Conservation (phyloP, 768 basidiomycete species). For the Saitozyma sp. region DNA sequence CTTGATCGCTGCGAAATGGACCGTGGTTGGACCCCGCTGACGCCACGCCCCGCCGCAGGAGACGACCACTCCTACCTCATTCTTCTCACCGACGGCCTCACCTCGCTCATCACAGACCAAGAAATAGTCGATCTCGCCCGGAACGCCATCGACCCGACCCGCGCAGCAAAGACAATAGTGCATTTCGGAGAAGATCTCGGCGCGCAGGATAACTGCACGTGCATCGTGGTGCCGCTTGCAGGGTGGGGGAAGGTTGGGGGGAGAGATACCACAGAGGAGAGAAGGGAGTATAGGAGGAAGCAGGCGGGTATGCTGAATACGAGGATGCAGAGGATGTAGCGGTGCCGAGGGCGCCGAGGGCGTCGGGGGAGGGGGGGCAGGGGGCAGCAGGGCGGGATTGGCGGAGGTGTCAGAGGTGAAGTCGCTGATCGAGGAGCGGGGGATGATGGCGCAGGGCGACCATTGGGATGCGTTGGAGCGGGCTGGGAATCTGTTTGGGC, state of each 20-base stretch:
- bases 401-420: no score
- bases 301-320: slow-evolving; percentile 50
- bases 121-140: slow-evolving; percentile 91
- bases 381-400: neutral
- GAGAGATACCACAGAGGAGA: slow-evolving; percentile 74
- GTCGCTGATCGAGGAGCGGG: no score
- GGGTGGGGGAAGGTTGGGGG: slow-evolving; percentile 86
- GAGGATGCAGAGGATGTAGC: slow-evolving; percentile 51
- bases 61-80: slow-evolving; percentile 81
- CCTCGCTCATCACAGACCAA: slow-evolving; percentile 85
- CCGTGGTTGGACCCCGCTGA: no score
- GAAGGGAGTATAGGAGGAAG: slow-evolving; percentile 72
- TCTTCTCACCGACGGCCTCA: slow-evolving; percentile 89
- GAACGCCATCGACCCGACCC: slow-evolving; percentile 66
- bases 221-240: slow-evolving; percentile 82
- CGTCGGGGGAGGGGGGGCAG: neutral
- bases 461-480: no score
- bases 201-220: slow-evolving; percentile 88
- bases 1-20: no score
- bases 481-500: no score
- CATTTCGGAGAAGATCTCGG: slow-evolving; percentile 83
- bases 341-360: neutral
- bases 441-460: no score
- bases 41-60: slow-evolving; percentile 57
- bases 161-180: slow-evolving; percentile 79